These are phyloP conservation scores for Arthrobotrys sphaeroides DNA, from an alignment of 2,329 filamentous ascomycete species.

Conservation along the genomic window DNA sequence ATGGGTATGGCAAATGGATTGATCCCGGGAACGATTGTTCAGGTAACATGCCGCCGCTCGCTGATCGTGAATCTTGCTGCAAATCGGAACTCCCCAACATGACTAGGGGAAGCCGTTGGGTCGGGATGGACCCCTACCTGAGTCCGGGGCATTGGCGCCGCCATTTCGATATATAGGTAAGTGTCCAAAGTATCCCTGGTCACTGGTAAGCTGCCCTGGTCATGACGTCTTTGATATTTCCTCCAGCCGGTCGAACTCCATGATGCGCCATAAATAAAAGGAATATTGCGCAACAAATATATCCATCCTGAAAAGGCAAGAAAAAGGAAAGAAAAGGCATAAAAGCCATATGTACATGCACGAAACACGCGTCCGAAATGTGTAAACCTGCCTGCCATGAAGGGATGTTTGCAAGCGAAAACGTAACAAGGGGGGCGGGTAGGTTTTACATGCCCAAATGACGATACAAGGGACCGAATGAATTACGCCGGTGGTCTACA, in stretches of 20 bases:
- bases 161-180: not conserved
- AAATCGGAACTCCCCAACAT: conserved; percentile 34
- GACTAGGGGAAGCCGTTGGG: conserved; percentile 6
- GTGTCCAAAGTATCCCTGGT: not conserved
- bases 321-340: not conserved
- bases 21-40: not conserved
- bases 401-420: too few species aligned
- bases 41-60: not conserved
- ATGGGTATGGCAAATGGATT: not conserved
- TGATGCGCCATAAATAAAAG: not conserved
- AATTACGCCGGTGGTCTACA: too few species aligned
- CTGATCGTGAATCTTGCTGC: conserved; percentile 38
- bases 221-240: conserved; percentile 52
- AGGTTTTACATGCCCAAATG: too few species aligned
- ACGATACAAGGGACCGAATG: too few species aligned
- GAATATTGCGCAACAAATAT: not conserved
- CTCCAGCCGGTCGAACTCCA: not conserved
- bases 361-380: too few species aligned
- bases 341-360: conserved; percentile 1
- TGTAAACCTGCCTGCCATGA: too few species aligned
- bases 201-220: conserved; percentile 1
- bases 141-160: not conserved
- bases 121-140: conserved; percentile 3
- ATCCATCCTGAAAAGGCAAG: conserved; percentile 6
- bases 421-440: too few species aligned